Evolutionary conservation across 257 asterid genomes (phyloP), one percentile per base, ranked within the genome.

Genomic region (Thymus mandschuricus): DNA sequence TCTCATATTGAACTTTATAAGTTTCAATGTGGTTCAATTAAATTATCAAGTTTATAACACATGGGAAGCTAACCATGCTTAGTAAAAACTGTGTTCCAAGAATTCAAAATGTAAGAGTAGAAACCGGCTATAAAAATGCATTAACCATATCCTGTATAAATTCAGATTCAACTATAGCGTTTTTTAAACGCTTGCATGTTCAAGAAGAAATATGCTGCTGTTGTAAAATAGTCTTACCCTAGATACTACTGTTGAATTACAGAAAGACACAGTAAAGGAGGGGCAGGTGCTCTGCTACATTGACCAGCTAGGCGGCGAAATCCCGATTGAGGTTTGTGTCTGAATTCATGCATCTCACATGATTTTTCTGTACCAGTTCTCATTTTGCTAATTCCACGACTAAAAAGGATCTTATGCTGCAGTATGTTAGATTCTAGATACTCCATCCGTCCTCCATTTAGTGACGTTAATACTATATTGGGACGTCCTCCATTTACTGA

Each of bases 261-360:
- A 93, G 97, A 93, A 89, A 70, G 96, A 89, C 72, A 67, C 13
- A 38, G 97, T 91, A 57, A 93, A 84, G 89, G 96, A 93, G 79
- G 98, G 98, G 11, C 92, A 93, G 82, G 92, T 81, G 76, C 76
- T 93, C 66, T 93, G 96, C 92, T 93, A 79, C 83, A 86, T 93
- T 67, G 96, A 93, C 44, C 98, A 93, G 86, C 91, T 91, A 69
- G 96, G 96, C 9, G 87, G 89, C 10, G 86, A 89, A 78, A 70
- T 91, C 64, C 97, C 97, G 2, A 57, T 93, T 10, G 88, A 91
- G 98, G 98, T 93, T 73, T 29, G 88, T 66, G 9, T 50, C 59
- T 55, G 56, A n/a, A 55, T 38, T 57, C 61, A 68, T 10, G 3
- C 65, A 27, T 8, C 43, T 46, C 3, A 7, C 12, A 2, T 73